These are phyloP conservation scores for Arabidopsis arenosa DNA, from an alignment of 345 rosid genomes.

Conservation along the genomic window DNA sequence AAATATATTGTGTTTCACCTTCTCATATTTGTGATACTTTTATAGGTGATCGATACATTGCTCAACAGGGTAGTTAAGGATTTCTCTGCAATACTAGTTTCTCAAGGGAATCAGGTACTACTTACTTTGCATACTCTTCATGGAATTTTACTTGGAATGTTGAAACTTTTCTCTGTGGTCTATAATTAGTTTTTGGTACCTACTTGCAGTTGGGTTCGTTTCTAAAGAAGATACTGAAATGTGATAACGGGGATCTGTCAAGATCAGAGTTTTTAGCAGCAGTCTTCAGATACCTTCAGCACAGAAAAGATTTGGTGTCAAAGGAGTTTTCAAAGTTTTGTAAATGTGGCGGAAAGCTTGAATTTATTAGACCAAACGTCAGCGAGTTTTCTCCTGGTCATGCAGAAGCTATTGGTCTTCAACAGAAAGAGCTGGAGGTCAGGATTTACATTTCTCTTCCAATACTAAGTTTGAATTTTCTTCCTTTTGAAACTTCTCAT, in stretches of 20 bases:
- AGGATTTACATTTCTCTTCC: slow-evolving; percentile 4
- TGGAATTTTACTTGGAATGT: neutral
- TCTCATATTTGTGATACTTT: slow-evolving; percentile 18
- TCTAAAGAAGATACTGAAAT: slow-evolving; percentile 74
- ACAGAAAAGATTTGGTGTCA: slow-evolving; percentile 62
- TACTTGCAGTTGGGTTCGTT: slow-evolving; percentile 51
- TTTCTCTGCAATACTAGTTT: slow-evolving; percentile 82
- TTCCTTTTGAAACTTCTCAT: neutral
- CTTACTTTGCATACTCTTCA: neutral
- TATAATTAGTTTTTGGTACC: slow-evolving; percentile 1
- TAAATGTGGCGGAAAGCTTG: slow-evolving; percentile 68
- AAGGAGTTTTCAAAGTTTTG: slow-evolving; percentile 82
- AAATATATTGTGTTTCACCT: slow-evolving; percentile 11
- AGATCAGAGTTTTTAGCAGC: slow-evolving; percentile 74
- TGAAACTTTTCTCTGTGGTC: neutral
- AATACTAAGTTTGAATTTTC: slow-evolving; percentile 11
- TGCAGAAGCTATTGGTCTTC: slow-evolving; percentile 53
- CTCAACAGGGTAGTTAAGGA: slow-evolving; percentile 85
- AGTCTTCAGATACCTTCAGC: slow-evolving; percentile 70
- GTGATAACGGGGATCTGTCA: slow-evolving; percentile 64
- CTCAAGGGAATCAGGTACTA: slow-evolving; percentile 90
- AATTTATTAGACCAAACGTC: slow-evolving; percentile 40
- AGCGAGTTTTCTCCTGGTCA: slow-evolving; percentile 45
- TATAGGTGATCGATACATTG: slow-evolving; percentile 79
- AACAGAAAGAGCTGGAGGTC: slow-evolving; percentile 77